Conservation (phyloP, 805 yeast genomes). For the Candida koratica region DNA sequence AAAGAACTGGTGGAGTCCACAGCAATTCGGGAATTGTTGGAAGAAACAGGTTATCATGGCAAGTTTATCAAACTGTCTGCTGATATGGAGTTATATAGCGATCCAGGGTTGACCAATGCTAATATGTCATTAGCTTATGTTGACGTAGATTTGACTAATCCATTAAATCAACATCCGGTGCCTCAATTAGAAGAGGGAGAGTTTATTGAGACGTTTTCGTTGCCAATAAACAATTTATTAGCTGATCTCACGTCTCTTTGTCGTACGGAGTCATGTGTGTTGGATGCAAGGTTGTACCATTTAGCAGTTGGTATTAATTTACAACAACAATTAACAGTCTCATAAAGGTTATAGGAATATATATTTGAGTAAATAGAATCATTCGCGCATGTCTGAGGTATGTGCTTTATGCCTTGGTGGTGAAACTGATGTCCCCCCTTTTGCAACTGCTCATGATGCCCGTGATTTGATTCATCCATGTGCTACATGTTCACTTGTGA, state of each 20-base stretch:
- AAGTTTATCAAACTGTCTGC: constrained; percentile 35
- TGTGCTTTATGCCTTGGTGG: constrained; percentile 41
- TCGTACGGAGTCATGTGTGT: constrained; percentile 58
- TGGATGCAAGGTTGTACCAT: constrained; percentile 86
- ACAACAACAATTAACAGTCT: no score
- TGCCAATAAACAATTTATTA: constrained; percentile 59
- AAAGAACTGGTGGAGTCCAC: constrained; percentile 72
- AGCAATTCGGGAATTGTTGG: constrained; percentile 82
- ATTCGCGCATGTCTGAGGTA: constrained; percentile 10
- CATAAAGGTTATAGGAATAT: no score
- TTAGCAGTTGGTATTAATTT: constrained; percentile 69
- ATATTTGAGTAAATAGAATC: no score
- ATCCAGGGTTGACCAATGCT: constrained; percentile 87
- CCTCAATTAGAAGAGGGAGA: constrained; percentile 86
- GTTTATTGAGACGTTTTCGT: constrained; percentile 82
- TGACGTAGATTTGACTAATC: constrained; percentile 64
- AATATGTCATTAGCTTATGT: constrained; percentile 77
- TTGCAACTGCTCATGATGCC: constrained; percentile 33
- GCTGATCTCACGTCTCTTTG: constrained; percentile 48
- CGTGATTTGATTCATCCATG: constrained; percentile 36
- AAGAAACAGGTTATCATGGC: constrained; percentile 92
- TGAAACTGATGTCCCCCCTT: constrained; percentile 37
- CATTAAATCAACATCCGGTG: constrained; percentile 63
- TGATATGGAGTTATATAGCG: constrained; percentile 52
- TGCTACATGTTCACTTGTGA: constrained; percentile 31